Conservation (phyloP, 208 protist genomes). For the Wallacemonas sp. region DNA sequence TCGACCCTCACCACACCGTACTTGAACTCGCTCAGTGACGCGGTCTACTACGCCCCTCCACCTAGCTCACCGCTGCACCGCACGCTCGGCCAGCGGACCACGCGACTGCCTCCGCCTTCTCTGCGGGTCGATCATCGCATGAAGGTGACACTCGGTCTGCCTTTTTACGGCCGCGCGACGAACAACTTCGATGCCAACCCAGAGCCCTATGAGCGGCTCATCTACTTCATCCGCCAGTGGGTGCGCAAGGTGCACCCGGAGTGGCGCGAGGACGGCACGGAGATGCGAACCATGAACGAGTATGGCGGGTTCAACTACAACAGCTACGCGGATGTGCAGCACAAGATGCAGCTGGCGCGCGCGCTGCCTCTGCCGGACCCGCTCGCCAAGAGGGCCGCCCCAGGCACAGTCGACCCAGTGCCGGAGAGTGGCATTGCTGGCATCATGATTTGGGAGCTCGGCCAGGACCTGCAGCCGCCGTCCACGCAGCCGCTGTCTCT, state of each 20-base stretch:
- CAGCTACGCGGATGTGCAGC: slow-evolving; percentile 41
- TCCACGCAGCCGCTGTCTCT: slow-evolving; percentile 46
- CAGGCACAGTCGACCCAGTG: not conserved
- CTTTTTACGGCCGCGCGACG: slow-evolving; percentile 55
- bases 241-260: slow-evolving; percentile 28
- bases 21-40: slow-evolving; percentile 7
- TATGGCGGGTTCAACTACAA: slow-evolving; percentile 45
- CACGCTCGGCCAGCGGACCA: not conserved
- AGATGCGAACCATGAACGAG: slow-evolving; percentile 36
- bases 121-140: slow-evolving; percentile 17
- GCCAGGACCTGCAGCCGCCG: slow-evolving; percentile 55
- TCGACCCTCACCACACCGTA: not conserved
- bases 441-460: slow-evolving; percentile 82
- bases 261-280: slow-evolving; percentile 22
- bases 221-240: slow-evolving; percentile 40
- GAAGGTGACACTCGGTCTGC: slow-evolving; percentile 68
- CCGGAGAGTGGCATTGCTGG: slow-evolving; percentile 30
- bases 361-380: not conserved
- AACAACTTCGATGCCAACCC: slow-evolving; percentile 28
- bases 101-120: not conserved
- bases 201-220: slow-evolving; percentile 47
- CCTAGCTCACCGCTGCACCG: not conserved
- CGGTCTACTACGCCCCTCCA: not conserved
- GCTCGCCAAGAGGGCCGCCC: not conserved
- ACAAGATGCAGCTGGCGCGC: slow-evolving; percentile 59